Percentiles rank a stretch among this genome's conserved stretches.
Conservation (phyloP, 345 rosid genomes). For the Cardamine resedifolia region DNA sequence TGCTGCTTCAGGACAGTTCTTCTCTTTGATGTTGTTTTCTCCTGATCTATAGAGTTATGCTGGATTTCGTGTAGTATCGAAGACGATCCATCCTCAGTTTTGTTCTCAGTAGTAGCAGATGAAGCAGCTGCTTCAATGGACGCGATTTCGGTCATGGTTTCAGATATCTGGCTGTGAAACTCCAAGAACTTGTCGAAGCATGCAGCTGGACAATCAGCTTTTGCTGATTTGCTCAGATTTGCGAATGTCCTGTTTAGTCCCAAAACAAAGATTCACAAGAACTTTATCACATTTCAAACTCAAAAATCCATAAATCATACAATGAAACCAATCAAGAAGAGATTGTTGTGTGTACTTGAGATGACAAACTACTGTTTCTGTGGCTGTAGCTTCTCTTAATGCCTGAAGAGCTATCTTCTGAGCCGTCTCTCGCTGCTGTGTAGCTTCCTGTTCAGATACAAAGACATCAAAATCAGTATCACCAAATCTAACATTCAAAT, state of each 20-base stretch:
- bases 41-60: conserved; percentile 55
- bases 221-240: conserved; percentile 66
- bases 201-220: conserved; percentile 72
- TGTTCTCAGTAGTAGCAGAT: conserved; percentile 40
- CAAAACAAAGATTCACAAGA: conserved; percentile 13
- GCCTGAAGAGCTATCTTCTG: conserved; percentile 92
- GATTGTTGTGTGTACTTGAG: conserved; percentile 57
- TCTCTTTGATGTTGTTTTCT: conserved; percentile 47
- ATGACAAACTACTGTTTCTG: conserved; percentile 73
- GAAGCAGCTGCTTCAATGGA: conserved; percentile 70
- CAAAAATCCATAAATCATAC: background rate
- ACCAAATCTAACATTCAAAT: no score
- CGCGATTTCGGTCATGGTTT: conserved; percentile 58
- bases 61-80: conserved; percentile 50
- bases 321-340: background rate
- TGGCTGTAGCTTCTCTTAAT: conserved; percentile 80
- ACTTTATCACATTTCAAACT: conserved; percentile 12
- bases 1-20: conserved; percentile 46
- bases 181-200: conserved; percentile 82
- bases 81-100: conserved; percentile 42
- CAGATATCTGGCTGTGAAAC: conserved; percentile 70
- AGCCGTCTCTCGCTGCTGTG: conserved; percentile 78
- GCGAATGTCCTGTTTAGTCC: conserved; percentile 56
- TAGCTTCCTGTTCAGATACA: conserved; percentile 66
- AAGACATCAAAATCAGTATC: conserved; percentile 7